Evolutionary conservation across 2,329 filamentous ascomycete species (phyloP), one percentile per base, ranked within the genome.

Genomic region (Ophiosphaerella narmari): DNA sequence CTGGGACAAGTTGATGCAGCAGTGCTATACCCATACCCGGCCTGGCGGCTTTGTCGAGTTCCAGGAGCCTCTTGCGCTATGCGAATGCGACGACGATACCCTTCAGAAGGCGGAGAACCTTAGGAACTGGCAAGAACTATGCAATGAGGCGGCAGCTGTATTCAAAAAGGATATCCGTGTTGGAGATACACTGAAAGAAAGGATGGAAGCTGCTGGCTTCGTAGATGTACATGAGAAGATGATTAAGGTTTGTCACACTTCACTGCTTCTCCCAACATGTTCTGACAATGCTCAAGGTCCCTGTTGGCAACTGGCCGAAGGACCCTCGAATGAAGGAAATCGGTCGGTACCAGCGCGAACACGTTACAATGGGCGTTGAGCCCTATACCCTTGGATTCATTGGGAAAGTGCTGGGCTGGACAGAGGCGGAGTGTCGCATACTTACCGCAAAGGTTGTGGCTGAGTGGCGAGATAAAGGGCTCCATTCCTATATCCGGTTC

Each of bases 271-370:
- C 38, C 18, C 26, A 26, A 7, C n/a, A 11, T 36, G 9, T 21
- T 32, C 11, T 14, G 39, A 12, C 52, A 55, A 36, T 24, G 26
- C 26, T 29, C 6, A 29, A 71, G 68, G 55, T 72, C 21, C 70
- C 70, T 12, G 56, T 71, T 21, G 69, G 68, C 12, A 63, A 68
- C 1, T 82, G 79, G 79, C 72, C 78, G 5, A 76, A 76, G 43
- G 77, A 81, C 42, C 70, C 72, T 1, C 75, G 75, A 45, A 75
- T 79, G 72, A 82, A 80, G 59, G 75, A 78, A 54, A 74, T 82
- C 18, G 78, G 79, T 13, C 67, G 74, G 24, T 79, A 69, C 46
- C 65, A 71, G 53, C 67, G 68, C 37, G 68, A 72, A 46, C 67
- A 71, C 54, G 62, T 72, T 59, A 50, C 59, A 39, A 63, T 70